Evolutionary conservation across 1,284 basidiomycete species (phyloP), one percentile per base, ranked within the genome.

Genomic region (Austroboletus sp.): DNA sequence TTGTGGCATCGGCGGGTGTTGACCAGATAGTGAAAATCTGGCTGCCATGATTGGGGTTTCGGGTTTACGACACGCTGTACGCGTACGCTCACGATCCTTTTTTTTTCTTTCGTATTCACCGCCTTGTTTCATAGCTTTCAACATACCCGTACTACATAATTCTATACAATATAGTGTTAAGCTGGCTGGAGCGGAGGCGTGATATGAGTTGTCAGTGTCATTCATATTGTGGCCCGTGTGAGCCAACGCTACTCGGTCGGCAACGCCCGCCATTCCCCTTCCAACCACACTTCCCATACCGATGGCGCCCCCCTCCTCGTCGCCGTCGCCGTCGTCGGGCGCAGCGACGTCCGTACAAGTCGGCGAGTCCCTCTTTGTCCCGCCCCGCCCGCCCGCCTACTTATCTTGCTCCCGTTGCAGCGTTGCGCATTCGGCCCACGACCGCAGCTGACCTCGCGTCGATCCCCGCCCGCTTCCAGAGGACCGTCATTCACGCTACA

Each of bases 381-480:
- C 16, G 16, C 29, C 12, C 11, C 21, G 32, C n/a, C 12, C 21
- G 21, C 6, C 8, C 17, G n/a, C 2, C 2, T 23, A 17, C 47
- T 62, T 44, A 61, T 19, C 11, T 26, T 26, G 13, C 25, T 33
- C 12, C 16, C 27, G 0, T 36, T 11, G 41, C 64, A 93, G 94
- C 94, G 54, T 76, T 98, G 53, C 87, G 95, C 52, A 94, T 98
- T 54, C 80, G 94, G 53, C 95, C 95, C 19, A 78, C 88, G 40
- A 90, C 88, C 46, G 68, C 73, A 35, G 87, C 92, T 61, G 89
- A 95, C 71, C 75, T 85, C 47, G 73, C 75, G 48, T 82, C 82
- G 58, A 93, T 97, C 53, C 93, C 95, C 53, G 79, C 85, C 68
- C 86, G 94, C 67, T 97, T 97, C 70, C 93, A 96, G 69, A 80